Conservation (phyloP, 2,329 filamentous ascomycete species). For the Teratosphaeria pseudoeucalypti region DNA sequence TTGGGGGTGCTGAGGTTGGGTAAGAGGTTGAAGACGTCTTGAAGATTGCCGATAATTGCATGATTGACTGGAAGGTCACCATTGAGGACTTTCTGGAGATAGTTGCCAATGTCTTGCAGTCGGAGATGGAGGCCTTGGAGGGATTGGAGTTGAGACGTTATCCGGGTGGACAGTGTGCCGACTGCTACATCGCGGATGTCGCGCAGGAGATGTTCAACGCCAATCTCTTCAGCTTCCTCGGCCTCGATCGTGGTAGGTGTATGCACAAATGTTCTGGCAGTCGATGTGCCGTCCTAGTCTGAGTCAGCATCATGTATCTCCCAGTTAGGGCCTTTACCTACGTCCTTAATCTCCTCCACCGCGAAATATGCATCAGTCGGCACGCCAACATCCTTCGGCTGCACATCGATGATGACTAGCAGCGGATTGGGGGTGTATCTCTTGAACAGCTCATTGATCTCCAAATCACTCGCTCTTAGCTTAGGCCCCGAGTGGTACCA, state of each 20-base stretch:
- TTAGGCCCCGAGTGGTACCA: slow-evolving; percentile 99
- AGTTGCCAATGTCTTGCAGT: slow-evolving; percentile 87
- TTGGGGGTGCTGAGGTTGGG: slow-evolving; percentile 85
- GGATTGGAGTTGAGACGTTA: slow-evolving; percentile 95
- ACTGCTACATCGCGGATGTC: slow-evolving; percentile 98
- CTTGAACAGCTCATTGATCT: slow-evolving; percentile 99
- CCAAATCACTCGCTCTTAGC: slow-evolving; percentile 86
- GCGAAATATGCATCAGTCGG: slow-evolving; percentile 99
- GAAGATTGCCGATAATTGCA: slow-evolving; percentile 92
- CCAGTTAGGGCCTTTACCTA: slow-evolving; percentile 28
- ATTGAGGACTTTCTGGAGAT: slow-evolving; percentile 91
- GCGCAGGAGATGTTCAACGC: slow-evolving; percentile 91
- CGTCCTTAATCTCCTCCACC: slow-evolving; percentile 98
- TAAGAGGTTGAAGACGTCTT: slow-evolving; percentile 97
- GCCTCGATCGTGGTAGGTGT: slow-evolving; percentile 97
- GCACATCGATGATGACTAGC: slow-evolving; percentile 95
- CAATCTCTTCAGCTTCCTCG: slow-evolving; percentile 97
- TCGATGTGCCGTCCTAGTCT: slow-evolving; percentile 83
- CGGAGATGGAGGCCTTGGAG: slow-evolving; percentile 91
- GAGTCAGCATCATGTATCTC: slow-evolving; percentile 14
- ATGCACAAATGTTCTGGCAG: slow-evolving; percentile 94
- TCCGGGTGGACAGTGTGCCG: slow-evolving; percentile 87
- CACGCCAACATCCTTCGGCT: slow-evolving; percentile 94
- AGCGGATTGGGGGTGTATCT: slow-evolving; percentile 94
- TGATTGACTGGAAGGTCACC: slow-evolving; percentile 92